Conservation (phyloP, 148 eudicot species). For the Nyssa sinensis region DNA sequence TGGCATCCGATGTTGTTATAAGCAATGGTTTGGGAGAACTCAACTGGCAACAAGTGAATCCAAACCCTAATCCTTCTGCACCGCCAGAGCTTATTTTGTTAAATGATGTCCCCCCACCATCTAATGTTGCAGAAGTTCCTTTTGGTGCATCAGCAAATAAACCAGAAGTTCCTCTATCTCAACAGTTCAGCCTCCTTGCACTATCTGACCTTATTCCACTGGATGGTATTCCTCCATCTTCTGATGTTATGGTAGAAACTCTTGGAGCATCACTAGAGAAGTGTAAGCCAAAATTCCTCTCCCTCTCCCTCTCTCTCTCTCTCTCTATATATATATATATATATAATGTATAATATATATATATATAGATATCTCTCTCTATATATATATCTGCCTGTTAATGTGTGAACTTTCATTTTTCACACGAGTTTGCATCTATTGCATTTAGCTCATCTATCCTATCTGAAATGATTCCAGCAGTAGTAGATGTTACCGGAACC, state of each 20-base stretch:
- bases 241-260: conserved; percentile 20
- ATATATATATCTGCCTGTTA: no score
- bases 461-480: conserved; percentile 28
- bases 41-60: conserved; percentile 32
- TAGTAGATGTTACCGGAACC: conserved; percentile 26
- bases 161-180: conserved; percentile 9
- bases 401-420: background rate
- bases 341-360: no score
- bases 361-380: no score
- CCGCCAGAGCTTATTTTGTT: conserved; percentile 24
- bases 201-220: conserved; percentile 35
- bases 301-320: no score
- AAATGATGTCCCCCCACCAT: conserved; percentile 14
- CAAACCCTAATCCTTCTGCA: conserved; percentile 17
- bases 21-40: conserved; percentile 32
- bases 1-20: conserved; percentile 10
- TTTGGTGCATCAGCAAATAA: conserved; percentile 4
- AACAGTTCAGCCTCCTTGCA: background rate
- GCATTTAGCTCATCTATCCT: conserved; percentile 6
- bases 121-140: background rate
- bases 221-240: conserved; percentile 34
- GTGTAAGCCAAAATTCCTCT: conserved; percentile 23
- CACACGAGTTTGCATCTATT: background rate
- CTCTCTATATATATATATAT: no score
- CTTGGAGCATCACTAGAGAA: conserved; percentile 18